Percentiles rank a stretch among this genome's conserved stretches.
Evolutionary conservation across 2,329 filamentous ascomycete genomes (phyloP).

Genomic region (Drechslerella stenobrocha): DNA sequence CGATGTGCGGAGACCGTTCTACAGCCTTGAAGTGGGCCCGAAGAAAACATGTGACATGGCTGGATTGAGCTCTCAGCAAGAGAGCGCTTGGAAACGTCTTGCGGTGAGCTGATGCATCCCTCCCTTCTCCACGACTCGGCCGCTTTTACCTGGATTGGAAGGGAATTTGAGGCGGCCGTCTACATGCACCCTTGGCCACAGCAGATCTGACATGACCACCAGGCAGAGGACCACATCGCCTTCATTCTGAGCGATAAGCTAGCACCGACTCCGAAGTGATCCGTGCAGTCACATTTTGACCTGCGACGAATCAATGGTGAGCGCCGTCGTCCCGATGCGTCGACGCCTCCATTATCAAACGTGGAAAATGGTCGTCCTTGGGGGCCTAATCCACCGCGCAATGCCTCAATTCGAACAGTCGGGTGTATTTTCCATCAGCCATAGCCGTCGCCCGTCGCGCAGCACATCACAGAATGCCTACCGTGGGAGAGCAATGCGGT

Average conservation of each 20-base stretch:
- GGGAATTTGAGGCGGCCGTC: slow-evolving; percentile 9
- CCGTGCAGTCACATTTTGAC: slow-evolving; percentile 19
- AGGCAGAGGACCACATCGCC: background rate
- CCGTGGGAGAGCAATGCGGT: slow-evolving; percentile 24
- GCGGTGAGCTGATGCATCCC: background rate
- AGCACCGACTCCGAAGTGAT: slow-evolving; percentile 21
- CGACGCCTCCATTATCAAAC: slow-evolving; percentile 19
- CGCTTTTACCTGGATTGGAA: slow-evolving; percentile 3
- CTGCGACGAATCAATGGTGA: slow-evolving; percentile 4
- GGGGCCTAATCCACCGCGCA: slow-evolving; percentile 21
- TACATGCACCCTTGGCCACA: slow-evolving; percentile 1
- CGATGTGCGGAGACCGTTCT: slow-evolving; percentile 5
- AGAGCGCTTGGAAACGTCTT: slow-evolving; percentile 1
- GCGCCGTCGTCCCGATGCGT: slow-evolving; percentile 39
- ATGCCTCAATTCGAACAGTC: slow-evolving; percentile 2
- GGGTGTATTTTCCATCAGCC: slow-evolving; percentile 11
- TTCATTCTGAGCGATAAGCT: background rate
- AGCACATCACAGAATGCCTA: slow-evolving; percentile 10
- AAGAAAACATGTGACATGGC: background rate
- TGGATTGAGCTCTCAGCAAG: background rate
- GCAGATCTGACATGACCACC: slow-evolving; percentile 10
- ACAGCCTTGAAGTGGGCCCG: no score
- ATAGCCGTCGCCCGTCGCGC: slow-evolving; percentile 16
- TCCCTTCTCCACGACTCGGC: background rate
- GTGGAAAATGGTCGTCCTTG: slow-evolving; percentile 27